Evolutionary conservation across 768 basidiomycete genomes (phyloP).

Genomic region (Panus rudis): DNA sequence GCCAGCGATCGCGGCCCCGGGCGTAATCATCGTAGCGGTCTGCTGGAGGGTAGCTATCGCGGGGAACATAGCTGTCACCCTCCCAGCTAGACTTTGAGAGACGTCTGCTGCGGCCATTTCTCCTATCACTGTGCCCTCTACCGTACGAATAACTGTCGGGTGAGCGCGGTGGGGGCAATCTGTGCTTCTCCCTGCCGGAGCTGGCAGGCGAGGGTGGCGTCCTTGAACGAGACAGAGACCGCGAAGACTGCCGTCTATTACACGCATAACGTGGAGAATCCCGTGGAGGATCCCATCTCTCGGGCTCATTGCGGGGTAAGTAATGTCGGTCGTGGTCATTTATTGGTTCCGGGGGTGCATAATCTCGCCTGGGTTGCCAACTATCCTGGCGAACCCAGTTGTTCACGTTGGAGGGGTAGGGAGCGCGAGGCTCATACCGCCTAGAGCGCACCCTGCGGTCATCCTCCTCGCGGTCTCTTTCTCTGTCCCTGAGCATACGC

Average conservation of each 20-base stretch:
- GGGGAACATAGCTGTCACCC: constrained; percentile 1
- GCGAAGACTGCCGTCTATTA: constrained; percentile 2
- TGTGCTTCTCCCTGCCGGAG: constrained; percentile 21
- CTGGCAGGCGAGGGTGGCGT: constrained; percentile 15
- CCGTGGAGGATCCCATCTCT: constrained; percentile 4
- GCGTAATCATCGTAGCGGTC: constrained; percentile 2
- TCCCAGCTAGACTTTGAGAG: constrained; percentile 1
- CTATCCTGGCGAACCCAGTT: too few species aligned
- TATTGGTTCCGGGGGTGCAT: constrained; percentile 7
- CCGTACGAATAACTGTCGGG: constrained; percentile 9
- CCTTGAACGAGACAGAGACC: constrained; percentile 20
- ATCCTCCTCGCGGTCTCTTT: too few species aligned
- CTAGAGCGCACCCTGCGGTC: too few species aligned
- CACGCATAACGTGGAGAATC: constrained; percentile 1
- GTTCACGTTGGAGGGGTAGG: too few species aligned
- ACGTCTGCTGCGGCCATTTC: not conserved
- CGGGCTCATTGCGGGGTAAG: constrained; percentile 13
- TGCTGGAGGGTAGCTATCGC: constrained; percentile 4
- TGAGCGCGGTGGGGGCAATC: constrained; percentile 19
- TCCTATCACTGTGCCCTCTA: constrained; percentile 1
- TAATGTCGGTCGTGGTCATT: constrained; percentile 22
- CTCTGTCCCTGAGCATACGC: too few species aligned
- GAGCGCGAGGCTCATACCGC: too few species aligned
- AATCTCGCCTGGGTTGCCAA: not conserved
- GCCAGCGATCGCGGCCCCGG: not conserved